Evolutionary conservation across 768 basidiomycete genomes (phyloP), one percentile per base, ranked within the genome.

Genomic region (Mycena leptocephala): DNA sequence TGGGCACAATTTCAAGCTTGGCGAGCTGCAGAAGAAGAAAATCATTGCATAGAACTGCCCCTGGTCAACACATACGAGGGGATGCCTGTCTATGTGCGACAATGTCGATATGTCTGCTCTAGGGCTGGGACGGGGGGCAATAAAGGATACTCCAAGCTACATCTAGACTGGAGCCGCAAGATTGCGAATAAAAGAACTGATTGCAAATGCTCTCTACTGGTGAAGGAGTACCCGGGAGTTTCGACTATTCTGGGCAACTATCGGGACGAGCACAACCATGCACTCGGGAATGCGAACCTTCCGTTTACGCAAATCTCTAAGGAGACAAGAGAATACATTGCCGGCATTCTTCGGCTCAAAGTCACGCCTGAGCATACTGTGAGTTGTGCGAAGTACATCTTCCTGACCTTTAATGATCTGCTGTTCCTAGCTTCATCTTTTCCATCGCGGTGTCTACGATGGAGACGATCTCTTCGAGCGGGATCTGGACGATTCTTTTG

Each of bases 381-480:
- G 24, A n/a, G 51, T 14, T 7, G 10, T 28, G 2, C 11, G 24
- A 26, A 16, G n/a, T 2, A 5, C 33, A 56, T 20, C 14, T 26
- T 20, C 28, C n/a, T n/a, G 22, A 9, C 14, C 51, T 14, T 18
- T n/a, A 11, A 11, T 61, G 3, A 30, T 33, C 8, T n/a, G n/a
- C n/a, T n/a, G n/a, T n/a, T n/a, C n/a, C n/a, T 13, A 74, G 72
- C 61, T 75, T 4, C 28, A 75, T 16, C 46, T 69, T 10, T 9
- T 75, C 3, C 74, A 75, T 28, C 43, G 35, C 6, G 74, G 62
- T 2, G 66, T 68, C 0, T 70, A 75, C 51, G 14, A 69, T 18
- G 13, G 26, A 3, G 65, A 74, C 33, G 28, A 33, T 13, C 22
- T 46, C 43, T 59, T 65, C 33, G 64, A 51, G 9, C 7, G 33